Evolutionary conservation across 2,329 filamentous ascomycete species (phyloP), one percentile per base, ranked within the genome.

Genomic region (Stemphylium vesicarium): DNA sequence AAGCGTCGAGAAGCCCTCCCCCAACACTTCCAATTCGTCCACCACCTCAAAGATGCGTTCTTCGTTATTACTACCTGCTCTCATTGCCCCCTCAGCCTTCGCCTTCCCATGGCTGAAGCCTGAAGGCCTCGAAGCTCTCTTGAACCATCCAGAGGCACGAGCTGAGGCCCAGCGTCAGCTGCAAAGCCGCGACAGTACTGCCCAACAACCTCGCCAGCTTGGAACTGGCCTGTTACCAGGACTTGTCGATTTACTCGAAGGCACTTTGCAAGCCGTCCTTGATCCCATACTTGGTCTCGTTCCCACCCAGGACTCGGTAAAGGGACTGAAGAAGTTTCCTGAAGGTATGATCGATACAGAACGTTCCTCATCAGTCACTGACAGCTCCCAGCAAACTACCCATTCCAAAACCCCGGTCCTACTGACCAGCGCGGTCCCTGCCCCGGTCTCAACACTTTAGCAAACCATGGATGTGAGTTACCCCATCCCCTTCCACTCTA

Each of bases 371-470:
- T 3, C 20, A 1, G 9, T 39, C 15, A 22, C 50, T 59, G 12
- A 59, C 20, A n/a, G 9, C n/a, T 10, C 13, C 37, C 37, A 63
- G 59, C 62, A 16, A 66, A 66, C 5, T 73, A 66, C 39, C 56
- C 57, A 9, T 79, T 73, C 47, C 60, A 71, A n/a, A 68, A 75
- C 10, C 76, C 77, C 3, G 67, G 67, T 1, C 50, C 68, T 13
- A 71, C 67, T 7, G 78, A 80, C 51, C 77, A 79, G 32, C 73
- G 75, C 49, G 76, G 75, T n/a, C 69, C 66, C 37, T 78, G 76
- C 55, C 76, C 76, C 10, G 75, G 75, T 16, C 56, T 77, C 16
- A 51, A 49, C 13, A 49, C 45, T 13, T 10, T 49, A 24, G 45
- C 45, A 24, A 49, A 49, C 10, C 45, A 49, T 26, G 37, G 45